These are phyloP conservation scores for Saturnispora hagleri DNA, from an alignment of 805 yeast genomes.

Conservation along the genomic window DNA sequence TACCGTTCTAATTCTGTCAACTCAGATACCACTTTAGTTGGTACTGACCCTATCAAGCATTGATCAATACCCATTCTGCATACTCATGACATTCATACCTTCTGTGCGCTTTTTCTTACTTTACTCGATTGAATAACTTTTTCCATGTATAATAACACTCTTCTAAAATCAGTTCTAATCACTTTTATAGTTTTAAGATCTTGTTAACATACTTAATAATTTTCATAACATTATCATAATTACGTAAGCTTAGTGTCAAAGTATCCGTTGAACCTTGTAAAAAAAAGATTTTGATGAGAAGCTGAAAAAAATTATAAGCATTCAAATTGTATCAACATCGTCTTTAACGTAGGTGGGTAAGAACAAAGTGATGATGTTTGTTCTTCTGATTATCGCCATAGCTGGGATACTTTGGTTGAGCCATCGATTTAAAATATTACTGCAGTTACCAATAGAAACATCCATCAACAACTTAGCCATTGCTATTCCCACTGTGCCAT, in stretches of 20 bases:
- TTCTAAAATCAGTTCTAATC: background rate
- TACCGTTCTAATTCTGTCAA: constrained; percentile 8
- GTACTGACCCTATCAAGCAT: background rate
- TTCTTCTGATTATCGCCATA: constrained; percentile 16
- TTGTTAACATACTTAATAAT: background rate
- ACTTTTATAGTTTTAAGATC: background rate
- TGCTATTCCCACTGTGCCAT: constrained; percentile 48
- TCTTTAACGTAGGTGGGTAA: background rate
- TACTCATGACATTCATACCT: background rate
- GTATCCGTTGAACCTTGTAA: background rate
- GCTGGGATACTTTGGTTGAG: constrained; percentile 24
- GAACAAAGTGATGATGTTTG: constrained; percentile 11
- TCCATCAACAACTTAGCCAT: constrained; percentile 39
- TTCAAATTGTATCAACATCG: background rate
- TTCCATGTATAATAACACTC: background rate
- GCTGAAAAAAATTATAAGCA: background rate
- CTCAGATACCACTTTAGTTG: constrained; percentile 7
- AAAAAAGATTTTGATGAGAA: background rate
- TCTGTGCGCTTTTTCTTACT: background rate
- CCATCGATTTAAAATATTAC: constrained; percentile 20
- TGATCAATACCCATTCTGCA: background rate
- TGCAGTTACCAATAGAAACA: constrained; percentile 37
- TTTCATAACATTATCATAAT: background rate
- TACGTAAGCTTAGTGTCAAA: background rate
- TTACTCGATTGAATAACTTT: background rate